These are phyloP conservation scores for Plantago coronopus DNA, from an alignment of 305 asterid species.

Conservation along the genomic window DNA sequence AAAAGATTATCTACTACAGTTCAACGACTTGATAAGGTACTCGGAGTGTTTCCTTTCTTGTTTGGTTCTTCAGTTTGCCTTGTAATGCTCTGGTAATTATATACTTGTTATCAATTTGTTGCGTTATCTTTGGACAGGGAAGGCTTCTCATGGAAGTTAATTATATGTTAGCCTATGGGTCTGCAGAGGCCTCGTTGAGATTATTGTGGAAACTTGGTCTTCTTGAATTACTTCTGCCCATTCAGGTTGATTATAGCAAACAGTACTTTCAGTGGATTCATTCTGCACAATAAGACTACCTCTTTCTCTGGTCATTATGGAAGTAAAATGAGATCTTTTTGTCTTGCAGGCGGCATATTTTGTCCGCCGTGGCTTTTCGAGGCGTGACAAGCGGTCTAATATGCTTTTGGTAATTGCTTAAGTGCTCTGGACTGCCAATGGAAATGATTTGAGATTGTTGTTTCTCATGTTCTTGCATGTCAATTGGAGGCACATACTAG, in stretches of 20 bases:
- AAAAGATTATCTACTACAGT: constrained; percentile 58
- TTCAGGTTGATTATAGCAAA: constrained; percentile 48
- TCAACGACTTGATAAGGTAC: constrained; percentile 78
- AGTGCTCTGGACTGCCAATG: constrained; percentile 7
- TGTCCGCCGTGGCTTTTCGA: constrained; percentile 57
- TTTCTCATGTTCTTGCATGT: constrained; percentile 11
- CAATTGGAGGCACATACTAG: constrained; percentile 1
- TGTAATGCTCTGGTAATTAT: constrained; percentile 10
- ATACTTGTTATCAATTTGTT: constrained; percentile 4
- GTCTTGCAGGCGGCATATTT: constrained; percentile 83
- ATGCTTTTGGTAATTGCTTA: constrained; percentile 77
- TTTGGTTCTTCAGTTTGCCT: constrained; percentile 16
- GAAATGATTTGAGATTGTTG: constrained; percentile 6
- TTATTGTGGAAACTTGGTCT: constrained; percentile 87
- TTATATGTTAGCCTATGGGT: constrained; percentile 93
- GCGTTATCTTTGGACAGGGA: constrained; percentile 43
- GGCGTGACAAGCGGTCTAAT: constrained; percentile 80
- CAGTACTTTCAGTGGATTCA: constrained; percentile 8
- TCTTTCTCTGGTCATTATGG: constrained; percentile 17
- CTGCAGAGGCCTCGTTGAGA: constrained; percentile 86
- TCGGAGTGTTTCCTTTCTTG: constrained; percentile 10
- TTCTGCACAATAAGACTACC: constrained; percentile 13
- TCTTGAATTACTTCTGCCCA: constrained; percentile 73
- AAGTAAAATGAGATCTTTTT: constrained; percentile 18
- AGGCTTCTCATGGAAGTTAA: constrained; percentile 96